Percentiles rank a stretch among this genome's conserved stretches.
These are phyloP conservation scores for Sanguinoderma infundibulare DNA, from an alignment of 1,284 basidiomycete species.

Conservation along the genomic window DNA sequence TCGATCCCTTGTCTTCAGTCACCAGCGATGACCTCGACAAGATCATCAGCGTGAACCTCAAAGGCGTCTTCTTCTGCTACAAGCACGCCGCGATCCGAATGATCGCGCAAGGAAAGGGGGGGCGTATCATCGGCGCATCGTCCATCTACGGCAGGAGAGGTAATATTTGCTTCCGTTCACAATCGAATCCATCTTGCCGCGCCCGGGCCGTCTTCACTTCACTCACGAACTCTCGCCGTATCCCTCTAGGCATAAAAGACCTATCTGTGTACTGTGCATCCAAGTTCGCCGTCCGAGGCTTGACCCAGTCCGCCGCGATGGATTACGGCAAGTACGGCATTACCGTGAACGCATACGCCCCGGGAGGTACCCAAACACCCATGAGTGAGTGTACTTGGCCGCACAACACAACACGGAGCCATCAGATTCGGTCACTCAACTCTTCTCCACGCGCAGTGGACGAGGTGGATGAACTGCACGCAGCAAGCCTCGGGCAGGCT, in stretches of 20 bases:
- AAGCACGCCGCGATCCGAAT: constrained; percentile 40
- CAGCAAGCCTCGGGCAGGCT: too few species aligned
- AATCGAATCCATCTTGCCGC: too few species aligned
- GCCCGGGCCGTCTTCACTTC: too few species aligned
- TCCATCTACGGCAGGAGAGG: constrained; percentile 33
- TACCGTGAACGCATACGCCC: constrained; percentile 30
- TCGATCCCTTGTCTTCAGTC: constrained; percentile 7
- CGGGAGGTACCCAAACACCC: constrained; percentile 25
- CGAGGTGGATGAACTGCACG: constrained; percentile 15
- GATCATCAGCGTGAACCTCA: constrained; percentile 35
- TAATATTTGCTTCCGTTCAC: too few species aligned
- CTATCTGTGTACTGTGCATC: constrained; percentile 25
- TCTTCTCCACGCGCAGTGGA: constrained; percentile 9
- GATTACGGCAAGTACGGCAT: constrained; percentile 29
- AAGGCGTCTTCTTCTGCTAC: constrained; percentile 40
- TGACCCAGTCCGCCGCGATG: constrained; percentile 29
- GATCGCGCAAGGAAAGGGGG: constrained; percentile 40
- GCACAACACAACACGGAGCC: neutral
- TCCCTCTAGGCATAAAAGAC: constrained; percentile 8
- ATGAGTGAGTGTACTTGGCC: too few species aligned
- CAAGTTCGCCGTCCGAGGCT: constrained; percentile 30
- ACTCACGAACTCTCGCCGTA: too few species aligned
- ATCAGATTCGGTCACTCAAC: neutral
- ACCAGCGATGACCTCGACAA: constrained; percentile 31
- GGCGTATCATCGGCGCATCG: constrained; percentile 38